These are phyloP conservation scores for Monosporascus sp. DNA, from an alignment of 2,329 filamentous ascomycete genomes.

Conservation along the genomic window DNA sequence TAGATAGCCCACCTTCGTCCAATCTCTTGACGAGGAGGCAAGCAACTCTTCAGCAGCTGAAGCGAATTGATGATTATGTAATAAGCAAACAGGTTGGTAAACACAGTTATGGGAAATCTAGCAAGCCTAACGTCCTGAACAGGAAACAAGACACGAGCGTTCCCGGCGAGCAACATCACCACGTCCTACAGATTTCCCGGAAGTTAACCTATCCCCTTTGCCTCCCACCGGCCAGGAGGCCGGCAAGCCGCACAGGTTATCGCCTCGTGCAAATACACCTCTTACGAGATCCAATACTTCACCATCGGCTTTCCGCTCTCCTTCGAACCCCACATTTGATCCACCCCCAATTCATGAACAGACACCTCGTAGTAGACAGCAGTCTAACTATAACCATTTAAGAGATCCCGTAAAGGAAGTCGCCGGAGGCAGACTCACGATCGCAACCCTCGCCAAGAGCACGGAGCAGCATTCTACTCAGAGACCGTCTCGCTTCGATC, in stretches of 20 bases:
- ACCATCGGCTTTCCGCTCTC: slow-evolving; percentile 43
- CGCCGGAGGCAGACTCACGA: slow-evolving; percentile 17
- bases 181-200: slow-evolving; percentile 39
- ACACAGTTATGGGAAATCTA: not conserved
- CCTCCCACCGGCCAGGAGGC: slow-evolving; percentile 20
- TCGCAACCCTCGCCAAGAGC: slow-evolving; percentile 16
- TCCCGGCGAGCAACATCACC: slow-evolving; percentile 45
- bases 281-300: slow-evolving; percentile 49
- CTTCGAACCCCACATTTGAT: slow-evolving; percentile 32
- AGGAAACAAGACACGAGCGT: slow-evolving; percentile 10
- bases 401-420: slow-evolving; percentile 13
- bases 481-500: slow-evolving; percentile 24
- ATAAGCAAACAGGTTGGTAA: slow-evolving; percentile 32
- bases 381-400: slow-evolving; percentile 6
- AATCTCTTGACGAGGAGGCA: slow-evolving; percentile 53
- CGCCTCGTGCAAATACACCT: slow-evolving; percentile 29
- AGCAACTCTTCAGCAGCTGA: slow-evolving; percentile 53
- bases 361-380: slow-evolving; percentile 3
- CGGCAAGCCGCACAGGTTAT: slow-evolving; percentile 22
- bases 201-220: slow-evolving; percentile 40
- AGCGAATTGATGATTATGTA: slow-evolving; percentile 44
- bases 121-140: slow-evolving; percentile 9
- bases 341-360: slow-evolving; percentile 13
- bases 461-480: slow-evolving; percentile 11
- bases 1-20: slow-evolving; percentile 42